Conservation (phyloP, 2,329 filamentous ascomycete genomes). For the Leptographium radiaticola region DNA sequence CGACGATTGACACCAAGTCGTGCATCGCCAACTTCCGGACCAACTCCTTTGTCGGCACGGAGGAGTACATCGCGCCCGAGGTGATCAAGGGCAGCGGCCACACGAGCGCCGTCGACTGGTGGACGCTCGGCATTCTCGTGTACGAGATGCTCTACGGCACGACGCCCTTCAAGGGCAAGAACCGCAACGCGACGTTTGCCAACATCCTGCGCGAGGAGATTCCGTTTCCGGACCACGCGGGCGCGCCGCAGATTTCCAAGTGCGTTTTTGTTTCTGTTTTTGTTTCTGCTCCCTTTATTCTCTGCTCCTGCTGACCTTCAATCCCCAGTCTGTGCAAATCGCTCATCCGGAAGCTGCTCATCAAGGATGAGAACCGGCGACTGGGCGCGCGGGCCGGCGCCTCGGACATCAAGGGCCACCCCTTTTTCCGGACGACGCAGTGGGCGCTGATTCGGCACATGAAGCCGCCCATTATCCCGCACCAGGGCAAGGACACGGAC, state of each 20-base stretch:
- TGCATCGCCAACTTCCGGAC: constrained; percentile 98
- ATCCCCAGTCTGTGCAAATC: constrained; percentile 82
- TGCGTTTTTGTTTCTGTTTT: constrained; percentile 32
- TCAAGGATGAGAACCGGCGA: constrained; percentile 92
- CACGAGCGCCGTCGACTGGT: constrained; percentile 98
- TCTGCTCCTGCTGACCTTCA: neutral
- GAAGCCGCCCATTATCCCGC: constrained; percentile 94
- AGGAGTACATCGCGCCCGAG: constrained; percentile 97
- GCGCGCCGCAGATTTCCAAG: constrained; percentile 80
- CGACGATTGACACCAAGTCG: constrained; percentile 96
- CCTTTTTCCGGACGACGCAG: constrained; percentile 90
- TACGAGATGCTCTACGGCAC: constrained; percentile 99
- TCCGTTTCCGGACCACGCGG: constrained; percentile 81
- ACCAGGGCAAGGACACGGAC: constrained; percentile 80
- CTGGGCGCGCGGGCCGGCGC: constrained; percentile 89
- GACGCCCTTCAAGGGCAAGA: constrained; percentile 98
- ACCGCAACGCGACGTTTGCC: constrained; percentile 92
- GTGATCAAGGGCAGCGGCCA: constrained; percentile 98
- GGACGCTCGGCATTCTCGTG: constrained; percentile 92
- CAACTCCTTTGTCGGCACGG: constrained; percentile 95
- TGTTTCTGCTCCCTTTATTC: neutral
- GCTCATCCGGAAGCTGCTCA: constrained; percentile 86
- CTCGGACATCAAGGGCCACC: constrained; percentile 90
- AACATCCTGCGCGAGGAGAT: constrained; percentile 95
- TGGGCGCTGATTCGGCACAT: constrained; percentile 96